Conservation (phyloP, 108 stramenopile species). For the Cyclotella choctawhatcheeana region DNA sequence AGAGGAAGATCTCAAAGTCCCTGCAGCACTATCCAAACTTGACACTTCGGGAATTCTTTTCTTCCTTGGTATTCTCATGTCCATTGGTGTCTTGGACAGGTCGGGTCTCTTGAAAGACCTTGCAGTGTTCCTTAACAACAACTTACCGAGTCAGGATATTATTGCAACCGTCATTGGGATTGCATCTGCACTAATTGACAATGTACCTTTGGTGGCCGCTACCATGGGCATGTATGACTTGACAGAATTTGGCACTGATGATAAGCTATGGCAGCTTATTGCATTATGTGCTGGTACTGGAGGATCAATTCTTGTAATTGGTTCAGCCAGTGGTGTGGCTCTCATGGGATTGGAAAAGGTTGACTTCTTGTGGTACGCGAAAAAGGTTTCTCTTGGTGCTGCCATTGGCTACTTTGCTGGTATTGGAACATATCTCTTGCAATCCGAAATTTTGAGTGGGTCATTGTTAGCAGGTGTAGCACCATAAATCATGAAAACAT, state of each 20-base stretch:
- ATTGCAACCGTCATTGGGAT: conserved; percentile 94
- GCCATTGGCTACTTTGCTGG: conserved; percentile 91
- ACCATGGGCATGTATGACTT: conserved; percentile 97
- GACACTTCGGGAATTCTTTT: conserved; percentile 93
- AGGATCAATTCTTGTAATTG: conserved; percentile 93
- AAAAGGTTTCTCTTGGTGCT: conserved; percentile 86
- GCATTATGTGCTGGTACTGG: conserved; percentile 95
- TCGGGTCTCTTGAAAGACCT: conserved; percentile 89
- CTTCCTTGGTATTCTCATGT: conserved; percentile 96
- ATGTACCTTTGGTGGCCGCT: conserved; percentile 94
- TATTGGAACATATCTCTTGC: conserved; percentile 84
- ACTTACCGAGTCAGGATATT: conserved; percentile 88
- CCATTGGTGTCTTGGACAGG: conserved; percentile 92
- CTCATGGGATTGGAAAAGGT: conserved; percentile 96
- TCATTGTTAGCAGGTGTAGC: conserved; percentile 39
- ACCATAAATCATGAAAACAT: no score
- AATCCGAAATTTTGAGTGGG: conserved; percentile 75
- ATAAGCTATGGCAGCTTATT: conserved; percentile 93
- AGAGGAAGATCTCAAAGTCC: conserved; percentile 82
- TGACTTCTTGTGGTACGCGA: conserved; percentile 95
- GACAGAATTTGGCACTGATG: conserved; percentile 86
- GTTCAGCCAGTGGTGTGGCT: conserved; percentile 92
- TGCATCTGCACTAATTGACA: conserved; percentile 93
- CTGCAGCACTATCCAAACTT: conserved; percentile 79
- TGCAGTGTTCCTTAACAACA: conserved; percentile 86